A percentile compares a stretch with the other conserved stretches of the same genome.
phyloP scores from a whole-genome alignment of 768 basidiomycete genomes.

The Rubroboletus pulcherrimus region DNA sequence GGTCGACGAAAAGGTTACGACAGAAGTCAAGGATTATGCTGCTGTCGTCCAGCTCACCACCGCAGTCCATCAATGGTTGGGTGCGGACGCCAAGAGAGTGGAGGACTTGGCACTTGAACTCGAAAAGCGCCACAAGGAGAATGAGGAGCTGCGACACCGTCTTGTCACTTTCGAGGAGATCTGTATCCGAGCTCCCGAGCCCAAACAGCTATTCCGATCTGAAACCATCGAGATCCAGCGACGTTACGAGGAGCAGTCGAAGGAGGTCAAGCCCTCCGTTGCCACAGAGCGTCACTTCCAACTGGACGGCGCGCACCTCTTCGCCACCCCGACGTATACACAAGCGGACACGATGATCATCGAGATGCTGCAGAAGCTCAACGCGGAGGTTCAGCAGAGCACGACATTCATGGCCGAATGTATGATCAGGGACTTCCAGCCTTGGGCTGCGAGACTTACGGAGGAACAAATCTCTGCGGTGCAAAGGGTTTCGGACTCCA shows the following conservation, averaged over 20 bases:
- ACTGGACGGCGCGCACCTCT: background rate
- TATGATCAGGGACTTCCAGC: background rate
- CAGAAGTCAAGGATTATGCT: background rate
- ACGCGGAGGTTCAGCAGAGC: constrained; percentile 12
- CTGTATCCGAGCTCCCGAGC: constrained; percentile 3
- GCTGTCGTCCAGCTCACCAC: constrained; percentile 8
- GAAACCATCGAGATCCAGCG: constrained; percentile 2
- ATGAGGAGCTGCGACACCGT: constrained; percentile 1
- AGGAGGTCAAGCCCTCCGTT: background rate
- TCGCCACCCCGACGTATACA: constrained; percentile 4
- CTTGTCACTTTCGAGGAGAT: constrained; percentile 7
- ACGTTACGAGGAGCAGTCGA: constrained; percentile 1
- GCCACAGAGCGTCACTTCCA: constrained; percentile 1
- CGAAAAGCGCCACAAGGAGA: constrained; percentile 7
- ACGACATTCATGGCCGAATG: constrained; percentile 7
- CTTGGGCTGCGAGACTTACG: background rate
- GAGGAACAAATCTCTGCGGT: background rate
- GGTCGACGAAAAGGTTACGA: background rate
- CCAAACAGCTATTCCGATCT: constrained; percentile 12
- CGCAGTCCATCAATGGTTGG: constrained; percentile 7
- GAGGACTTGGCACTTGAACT: constrained; percentile 2
- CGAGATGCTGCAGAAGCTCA: constrained; percentile 9
- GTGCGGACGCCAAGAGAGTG: constrained; percentile 5
- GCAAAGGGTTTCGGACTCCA: background rate
- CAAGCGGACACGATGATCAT: constrained; percentile 6